A percentile compares a stretch with the other conserved stretches of the same genome.
Evolutionary conservation across 495 filamentous ascomycete species (phyloP).

Genomic region (Neurospora sp.): DNA sequence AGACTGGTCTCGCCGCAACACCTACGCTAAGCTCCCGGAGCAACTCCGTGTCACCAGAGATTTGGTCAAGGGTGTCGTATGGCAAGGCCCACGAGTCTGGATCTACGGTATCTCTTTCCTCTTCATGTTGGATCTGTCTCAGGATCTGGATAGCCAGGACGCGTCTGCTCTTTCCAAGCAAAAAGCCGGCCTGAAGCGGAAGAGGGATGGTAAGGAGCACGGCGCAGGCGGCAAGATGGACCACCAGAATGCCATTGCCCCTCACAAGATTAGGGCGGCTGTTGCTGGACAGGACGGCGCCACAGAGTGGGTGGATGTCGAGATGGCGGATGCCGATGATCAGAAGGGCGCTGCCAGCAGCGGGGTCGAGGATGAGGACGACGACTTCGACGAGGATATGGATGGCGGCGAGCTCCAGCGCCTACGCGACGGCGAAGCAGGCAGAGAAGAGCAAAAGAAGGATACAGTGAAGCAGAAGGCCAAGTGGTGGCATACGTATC

Average conservation of each 20-base stretch:
- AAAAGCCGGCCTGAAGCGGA: slow-evolving; percentile 36
- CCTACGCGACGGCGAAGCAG: slow-evolving; percentile 20
- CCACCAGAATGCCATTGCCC: slow-evolving; percentile 33
- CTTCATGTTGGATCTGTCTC: slow-evolving; percentile 82
- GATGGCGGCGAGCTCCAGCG: slow-evolving; percentile 31
- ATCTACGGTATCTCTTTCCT: slow-evolving; percentile 77
- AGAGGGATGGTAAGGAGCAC: slow-evolving; percentile 38
- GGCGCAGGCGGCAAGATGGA: slow-evolving; percentile 52
- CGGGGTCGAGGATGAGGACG: slow-evolving; percentile 30
- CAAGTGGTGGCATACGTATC: slow-evolving; percentile 71
- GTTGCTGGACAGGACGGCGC: slow-evolving; percentile 35
- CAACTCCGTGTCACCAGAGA: slow-evolving; percentile 63
- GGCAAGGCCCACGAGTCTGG: slow-evolving; percentile 77
- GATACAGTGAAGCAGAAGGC: slow-evolving; percentile 16
- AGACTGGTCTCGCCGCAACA: slow-evolving; percentile 80
- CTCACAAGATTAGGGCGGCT: slow-evolving; percentile 20
- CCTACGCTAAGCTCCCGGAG: slow-evolving; percentile 58
- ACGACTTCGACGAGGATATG: slow-evolving; percentile 27
- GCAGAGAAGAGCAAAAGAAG: slow-evolving; percentile 11
- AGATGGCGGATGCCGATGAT: slow-evolving; percentile 30
- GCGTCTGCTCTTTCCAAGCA: slow-evolving; percentile 12
- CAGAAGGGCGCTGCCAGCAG: slow-evolving; percentile 29
- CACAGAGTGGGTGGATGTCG: slow-evolving; percentile 24
- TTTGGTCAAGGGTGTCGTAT: slow-evolving; percentile 71
- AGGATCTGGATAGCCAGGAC: slow-evolving; percentile 48